Percentiles rank a stretch among this genome's conserved stretches.
phyloP scores from a whole-genome alignment of 2,329 filamentous ascomycete genomes.

The Cadophora sp. region DNA sequence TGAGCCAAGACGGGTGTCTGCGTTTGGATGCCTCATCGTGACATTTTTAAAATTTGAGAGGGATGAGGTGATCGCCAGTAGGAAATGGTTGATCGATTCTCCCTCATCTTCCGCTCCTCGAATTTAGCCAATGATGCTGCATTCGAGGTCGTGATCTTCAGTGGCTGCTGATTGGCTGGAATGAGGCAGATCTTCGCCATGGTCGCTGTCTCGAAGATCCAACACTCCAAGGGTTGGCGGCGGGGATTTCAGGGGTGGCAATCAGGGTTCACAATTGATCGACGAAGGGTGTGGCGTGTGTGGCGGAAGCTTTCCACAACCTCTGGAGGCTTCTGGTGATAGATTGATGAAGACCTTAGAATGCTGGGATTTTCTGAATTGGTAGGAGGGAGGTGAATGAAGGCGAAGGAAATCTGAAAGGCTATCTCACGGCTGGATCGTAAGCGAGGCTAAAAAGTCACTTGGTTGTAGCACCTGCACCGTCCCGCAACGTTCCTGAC shows the following conservation, averaged over 20 bases:
- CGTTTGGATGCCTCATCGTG: not conserved
- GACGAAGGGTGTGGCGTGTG: constrained; percentile 15
- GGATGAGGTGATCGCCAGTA: not conserved
- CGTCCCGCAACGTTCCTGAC: constrained; percentile 8
- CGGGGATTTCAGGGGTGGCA: not conserved
- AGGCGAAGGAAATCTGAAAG: not conserved
- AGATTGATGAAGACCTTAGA: not conserved
- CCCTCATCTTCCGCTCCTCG: not conserved
- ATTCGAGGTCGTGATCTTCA: not conserved
- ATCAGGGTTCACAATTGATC: not conserved
- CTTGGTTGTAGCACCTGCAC: constrained; percentile 10
- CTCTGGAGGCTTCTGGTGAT: not conserved
- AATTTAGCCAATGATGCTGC: constrained; percentile 6
- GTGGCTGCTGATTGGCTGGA: constrained; percentile 3
- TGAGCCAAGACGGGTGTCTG: constrained; percentile 10
- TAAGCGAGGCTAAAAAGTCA: constrained; percentile 13
- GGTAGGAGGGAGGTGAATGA: not conserved
- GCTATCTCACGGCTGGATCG: not conserved
- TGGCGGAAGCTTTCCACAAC: not conserved
- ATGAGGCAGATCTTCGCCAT: not conserved
- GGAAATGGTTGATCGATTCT: constrained; percentile 8
- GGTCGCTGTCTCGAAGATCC: not conserved
- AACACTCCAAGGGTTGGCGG: not conserved
- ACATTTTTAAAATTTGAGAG: not conserved
- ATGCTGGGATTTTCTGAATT: not conserved